Base-by-base conservation (phyloP, 768 basidiomycete genomes). In the Ramaria sp. region DNA sequence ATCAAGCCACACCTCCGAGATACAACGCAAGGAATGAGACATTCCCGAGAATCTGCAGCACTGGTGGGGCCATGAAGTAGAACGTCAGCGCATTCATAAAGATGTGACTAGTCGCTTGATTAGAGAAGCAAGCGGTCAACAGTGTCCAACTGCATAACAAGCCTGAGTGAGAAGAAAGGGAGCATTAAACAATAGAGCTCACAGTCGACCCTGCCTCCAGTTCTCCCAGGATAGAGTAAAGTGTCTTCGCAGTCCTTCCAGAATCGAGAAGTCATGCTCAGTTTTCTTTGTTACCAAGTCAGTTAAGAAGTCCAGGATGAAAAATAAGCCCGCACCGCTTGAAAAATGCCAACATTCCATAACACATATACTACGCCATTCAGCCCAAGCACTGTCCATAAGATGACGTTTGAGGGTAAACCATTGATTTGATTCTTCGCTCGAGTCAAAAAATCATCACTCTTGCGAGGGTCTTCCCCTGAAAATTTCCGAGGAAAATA, bases 81-180 rank as follows among this genome's bases (percentile, higher is more conserved):
- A 81, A 88, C 0, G 84, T 82, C 64, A 88, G 77, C n/a, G 79
- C 81, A 63, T 91, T 91, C 67, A 88, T 75, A n/a, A 88, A 60
- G 3, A 86, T 77, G 64, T 91, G 88, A 0, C 65, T 60, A n/a
- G 74, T 39, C 30, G 76, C 73, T 61, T 75, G 67, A 63, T 91
- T 88, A 4, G 87, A 88, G 72, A 92, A 91, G 59, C 74, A 75
- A 17, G 79, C 72, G 0, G 88, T 86, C 10, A 89, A 61, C 24
- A 82, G 71, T 0, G 86, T 88, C 86, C 87, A 91, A 65, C 89
- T 91, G 54, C 13, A n/a, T 20, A 13, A 41, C 22, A 42, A 52
- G 17, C 34, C 24, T 15, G 11, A 43, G 15, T 38, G 17, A 57
- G 50, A 42, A 27, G 15, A 50, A n/a, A 34, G 11, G 34, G 9